Conservation (phyloP, 2,329 filamentous ascomycete species). For the Aureobasidium mangrovei region DNA sequence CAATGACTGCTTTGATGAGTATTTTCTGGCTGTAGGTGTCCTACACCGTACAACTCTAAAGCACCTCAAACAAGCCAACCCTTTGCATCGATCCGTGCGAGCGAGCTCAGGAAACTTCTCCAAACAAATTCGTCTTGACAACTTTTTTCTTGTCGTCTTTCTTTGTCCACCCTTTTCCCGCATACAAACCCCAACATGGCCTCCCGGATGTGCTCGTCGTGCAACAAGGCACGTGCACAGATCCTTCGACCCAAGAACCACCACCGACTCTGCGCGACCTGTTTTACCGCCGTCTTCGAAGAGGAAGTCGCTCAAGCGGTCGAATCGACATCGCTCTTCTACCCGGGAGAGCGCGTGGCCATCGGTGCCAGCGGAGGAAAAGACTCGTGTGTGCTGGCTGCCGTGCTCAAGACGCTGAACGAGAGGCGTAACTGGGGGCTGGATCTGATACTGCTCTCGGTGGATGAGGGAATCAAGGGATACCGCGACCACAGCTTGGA, state of each 20-base stretch:
- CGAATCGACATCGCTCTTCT: constrained; percentile 69
- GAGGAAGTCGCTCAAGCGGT: constrained; percentile 92
- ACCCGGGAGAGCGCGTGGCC: constrained; percentile 73
- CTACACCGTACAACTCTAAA: no score
- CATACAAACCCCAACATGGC: constrained; percentile 49
- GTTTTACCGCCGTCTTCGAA: constrained; percentile 84
- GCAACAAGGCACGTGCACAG: constrained; percentile 67
- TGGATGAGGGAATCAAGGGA: constrained; percentile 95
- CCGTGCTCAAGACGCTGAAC: constrained; percentile 88
- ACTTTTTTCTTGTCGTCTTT: not conserved
- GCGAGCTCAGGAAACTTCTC: not conserved
- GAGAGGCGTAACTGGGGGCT: constrained; percentile 80
- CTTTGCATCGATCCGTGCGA: not conserved
- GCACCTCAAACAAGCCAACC: no score
- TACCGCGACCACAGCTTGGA: constrained; percentile 94
- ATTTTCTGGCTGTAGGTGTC: not conserved
- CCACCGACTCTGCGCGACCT: constrained; percentile 81
- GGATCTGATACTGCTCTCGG: constrained; percentile 76
- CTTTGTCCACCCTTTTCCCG: not conserved
- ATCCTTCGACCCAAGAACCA: constrained; percentile 94
- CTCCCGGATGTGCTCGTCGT: constrained; percentile 65
- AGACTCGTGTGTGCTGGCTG: constrained; percentile 91
- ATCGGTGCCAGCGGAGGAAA: constrained; percentile 97
- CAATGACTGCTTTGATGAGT: not conserved
- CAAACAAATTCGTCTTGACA: not conserved